Percentiles rank a stretch among this genome's conserved stretches.
Conservation (phyloP, 75 land plant genomes). For the Ceratopteris richardii region DNA sequence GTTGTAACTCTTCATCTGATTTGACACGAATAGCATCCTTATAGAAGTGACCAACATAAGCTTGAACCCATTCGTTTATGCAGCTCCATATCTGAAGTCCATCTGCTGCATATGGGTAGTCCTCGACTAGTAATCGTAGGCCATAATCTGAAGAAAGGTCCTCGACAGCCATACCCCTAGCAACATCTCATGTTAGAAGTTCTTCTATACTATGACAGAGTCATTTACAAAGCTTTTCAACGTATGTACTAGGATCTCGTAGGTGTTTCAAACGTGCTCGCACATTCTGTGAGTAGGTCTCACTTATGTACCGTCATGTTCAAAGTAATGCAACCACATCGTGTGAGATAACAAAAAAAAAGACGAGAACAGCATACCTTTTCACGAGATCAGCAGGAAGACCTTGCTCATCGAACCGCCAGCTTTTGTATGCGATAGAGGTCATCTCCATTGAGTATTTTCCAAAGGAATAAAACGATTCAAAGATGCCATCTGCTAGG, state of each 20-base stretch:
- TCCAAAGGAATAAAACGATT: slow-evolving; percentile 19
- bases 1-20: slow-evolving; percentile 48
- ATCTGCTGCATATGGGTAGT: slow-evolving; percentile 37
- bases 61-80: slow-evolving; percentile 14
- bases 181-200: no score
- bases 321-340: no score
- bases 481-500: slow-evolving; percentile 25
- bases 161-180: background rate
- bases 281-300: no score
- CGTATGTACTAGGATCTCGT: background rate
- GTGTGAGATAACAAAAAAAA: no score
- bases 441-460: slow-evolving; percentile 26
- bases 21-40: slow-evolving; percentile 11
- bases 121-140: slow-evolving; percentile 21
- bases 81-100: slow-evolving; percentile 36
- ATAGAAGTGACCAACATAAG: slow-evolving; percentile 15
- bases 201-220: background rate
- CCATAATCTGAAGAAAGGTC: no score
- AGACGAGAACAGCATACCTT: slow-evolving; percentile 8
- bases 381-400: slow-evolving; percentile 28
- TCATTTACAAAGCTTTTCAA: no score
- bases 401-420: slow-evolving; percentile 34
- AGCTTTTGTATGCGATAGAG: slow-evolving; percentile 22
- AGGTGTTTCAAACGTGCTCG: no score
- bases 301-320: background rate